phyloP scores from a whole-genome alignment of 352 stramenopile species.

The Globisporangium splendens region DNA sequence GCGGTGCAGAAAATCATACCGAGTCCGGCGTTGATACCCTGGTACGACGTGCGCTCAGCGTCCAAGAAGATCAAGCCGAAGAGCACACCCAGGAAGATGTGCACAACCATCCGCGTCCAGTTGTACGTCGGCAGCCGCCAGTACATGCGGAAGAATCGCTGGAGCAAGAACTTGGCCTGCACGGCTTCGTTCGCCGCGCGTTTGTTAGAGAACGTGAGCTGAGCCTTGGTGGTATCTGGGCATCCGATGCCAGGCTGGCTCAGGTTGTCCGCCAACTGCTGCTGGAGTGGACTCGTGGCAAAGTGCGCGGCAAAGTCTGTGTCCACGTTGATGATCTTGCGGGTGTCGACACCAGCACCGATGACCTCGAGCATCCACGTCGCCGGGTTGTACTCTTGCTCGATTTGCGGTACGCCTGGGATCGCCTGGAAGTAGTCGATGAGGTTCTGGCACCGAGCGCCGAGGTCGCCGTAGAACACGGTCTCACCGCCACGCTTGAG shows the following conservation, averaged over 20 bases:
- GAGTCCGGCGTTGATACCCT: conserved; percentile 40
- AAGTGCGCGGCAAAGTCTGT: conserved; percentile 43
- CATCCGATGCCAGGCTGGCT: too few relatives aligned
- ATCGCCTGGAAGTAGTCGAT: conserved; percentile 22
- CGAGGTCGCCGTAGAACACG: conserved; percentile 43
- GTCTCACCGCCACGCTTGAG: conserved; percentile 50
- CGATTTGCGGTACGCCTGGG: conserved; percentile 23
- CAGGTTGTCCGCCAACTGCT: not conserved
- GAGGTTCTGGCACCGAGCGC: conserved; percentile 10
- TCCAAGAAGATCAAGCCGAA: conserved; percentile 49
- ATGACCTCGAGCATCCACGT: conserved; percentile 28
- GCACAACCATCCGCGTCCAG: conserved; percentile 47
- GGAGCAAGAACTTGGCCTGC: conserved; percentile 34
- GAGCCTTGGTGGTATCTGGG: too few relatives aligned
- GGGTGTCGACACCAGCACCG: conserved; percentile 19
- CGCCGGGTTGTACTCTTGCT: conserved; percentile 26
- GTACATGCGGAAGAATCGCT: conserved; percentile 66
- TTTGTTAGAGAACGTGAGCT: conserved; percentile 29
- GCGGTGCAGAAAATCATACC: conserved; percentile 79
- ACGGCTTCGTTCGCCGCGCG: conserved; percentile 20
- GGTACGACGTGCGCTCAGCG: conserved; percentile 30
- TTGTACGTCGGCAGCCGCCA: conserved; percentile 80
- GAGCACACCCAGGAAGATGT: conserved; percentile 45
- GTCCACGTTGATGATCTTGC: conserved; percentile 11
- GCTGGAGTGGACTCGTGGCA: not conserved